Evolutionary conservation across 257 asterid species (phyloP).

Genomic region (Scutellaria minor): DNA sequence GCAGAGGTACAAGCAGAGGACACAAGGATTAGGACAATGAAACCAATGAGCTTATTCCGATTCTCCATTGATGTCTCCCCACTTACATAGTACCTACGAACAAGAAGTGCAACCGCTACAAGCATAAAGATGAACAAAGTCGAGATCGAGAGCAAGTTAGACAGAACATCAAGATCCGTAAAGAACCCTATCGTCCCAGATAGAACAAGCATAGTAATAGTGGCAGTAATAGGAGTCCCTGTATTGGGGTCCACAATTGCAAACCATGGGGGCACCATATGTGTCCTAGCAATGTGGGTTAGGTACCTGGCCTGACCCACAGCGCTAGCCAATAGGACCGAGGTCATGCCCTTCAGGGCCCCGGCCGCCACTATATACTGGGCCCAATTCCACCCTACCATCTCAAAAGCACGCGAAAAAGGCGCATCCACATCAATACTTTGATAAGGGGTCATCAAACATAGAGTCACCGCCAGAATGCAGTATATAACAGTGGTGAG

Average conservation of each 20-base stretch:
- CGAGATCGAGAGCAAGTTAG: conserved; percentile 52
- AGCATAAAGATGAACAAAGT: conserved; percentile 62
- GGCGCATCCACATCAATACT: conserved; percentile 49
- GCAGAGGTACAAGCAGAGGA: conserved; percentile 51
- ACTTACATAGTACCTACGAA: conserved; percentile 54
- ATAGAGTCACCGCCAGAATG: conserved; percentile 49
- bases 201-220: conserved; percentile 46
- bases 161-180: conserved; percentile 46
- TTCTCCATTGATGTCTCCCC: conserved; percentile 45
- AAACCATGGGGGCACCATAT: conserved; percentile 70
- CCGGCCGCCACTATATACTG: conserved; percentile 62
- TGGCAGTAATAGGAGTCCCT: conserved; percentile 59
- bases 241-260: conserved; percentile 54
- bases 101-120: conserved; percentile 57
- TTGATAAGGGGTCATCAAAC: conserved; percentile 53
- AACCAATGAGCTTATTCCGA: conserved; percentile 43
- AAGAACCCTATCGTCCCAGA: conserved; percentile 56
- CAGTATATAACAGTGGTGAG: conserved; percentile 55
- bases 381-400: conserved; percentile 66
- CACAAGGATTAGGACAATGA: conserved; percentile 38
- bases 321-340: conserved; percentile 54
- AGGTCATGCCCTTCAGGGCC: conserved; percentile 65
- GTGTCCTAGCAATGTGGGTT: conserved; percentile 66
- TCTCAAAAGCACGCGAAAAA: conserved; percentile 51
- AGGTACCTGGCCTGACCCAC: conserved; percentile 70